A percentile compares a stretch with the other conserved stretches of the same genome.
These are phyloP conservation scores for Fusarium sp. DNA, from an alignment of 2,329 filamentous ascomycete genomes.

Conservation along the genomic window DNA sequence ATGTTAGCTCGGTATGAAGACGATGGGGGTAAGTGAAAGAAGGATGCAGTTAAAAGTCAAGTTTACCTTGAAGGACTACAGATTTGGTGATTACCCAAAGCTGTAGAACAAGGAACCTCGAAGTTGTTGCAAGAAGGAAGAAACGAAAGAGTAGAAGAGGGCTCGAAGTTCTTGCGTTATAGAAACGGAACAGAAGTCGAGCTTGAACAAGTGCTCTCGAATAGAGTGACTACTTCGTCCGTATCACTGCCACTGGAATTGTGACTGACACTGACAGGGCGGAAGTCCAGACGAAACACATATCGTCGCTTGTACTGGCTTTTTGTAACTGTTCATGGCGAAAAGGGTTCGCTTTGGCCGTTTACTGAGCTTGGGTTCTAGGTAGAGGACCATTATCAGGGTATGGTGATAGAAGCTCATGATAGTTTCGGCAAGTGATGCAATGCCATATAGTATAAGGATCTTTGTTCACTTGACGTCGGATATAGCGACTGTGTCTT, in stretches of 20 bases:
- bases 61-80: neutral
- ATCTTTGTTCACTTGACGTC: too few relatives aligned
- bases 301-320: rapidly evolving
- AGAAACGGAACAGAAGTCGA: neutral
- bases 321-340: too few relatives aligned
- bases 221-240: neutral
- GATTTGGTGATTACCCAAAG: neutral
- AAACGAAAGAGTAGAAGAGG: neutral
- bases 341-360: neutral
- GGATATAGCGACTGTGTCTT: neutral
- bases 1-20: neutral
- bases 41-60: neutral
- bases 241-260: neutral
- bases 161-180: neutral
- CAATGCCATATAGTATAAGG: neutral
- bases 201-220: neutral
- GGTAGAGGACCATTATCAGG: neutral
- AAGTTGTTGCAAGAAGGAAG: neutral
- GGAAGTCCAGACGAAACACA: neutral
- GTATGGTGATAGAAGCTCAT: neutral
- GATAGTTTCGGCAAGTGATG: neutral
- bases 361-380: neutral
- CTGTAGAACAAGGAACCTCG: neutral
- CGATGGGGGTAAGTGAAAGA: neutral
- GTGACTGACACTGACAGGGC: neutral